phyloP scores from a whole-genome alignment of 108 stramenopile species.

The Fragilaria radians region DNA sequence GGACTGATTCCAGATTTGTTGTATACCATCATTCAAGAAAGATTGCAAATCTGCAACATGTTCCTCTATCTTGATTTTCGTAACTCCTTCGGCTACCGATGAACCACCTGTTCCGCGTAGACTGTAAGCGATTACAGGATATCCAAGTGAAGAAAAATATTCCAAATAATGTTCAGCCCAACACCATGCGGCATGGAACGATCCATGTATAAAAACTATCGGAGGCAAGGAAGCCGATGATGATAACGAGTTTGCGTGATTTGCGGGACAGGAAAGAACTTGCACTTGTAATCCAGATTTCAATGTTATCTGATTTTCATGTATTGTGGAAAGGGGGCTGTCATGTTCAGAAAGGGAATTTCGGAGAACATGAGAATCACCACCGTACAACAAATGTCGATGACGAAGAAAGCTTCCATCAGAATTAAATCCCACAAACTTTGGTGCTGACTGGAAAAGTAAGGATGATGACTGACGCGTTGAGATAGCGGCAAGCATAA shows the following conservation, averaged over 20 bases:
- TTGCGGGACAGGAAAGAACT: conserved; percentile 4
- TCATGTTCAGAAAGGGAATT: too few relatives aligned
- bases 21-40: conserved; percentile 21
- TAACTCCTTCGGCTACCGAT: conserved; percentile 58
- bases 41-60: conserved; percentile 40
- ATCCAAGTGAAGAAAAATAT: conserved; percentile 42
- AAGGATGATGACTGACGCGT: too few relatives aligned
- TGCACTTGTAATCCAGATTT: conserved; percentile 18
- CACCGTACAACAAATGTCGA: too few relatives aligned
- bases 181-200: conserved; percentile 73
- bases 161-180: conserved; percentile 50
- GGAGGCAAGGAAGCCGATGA: conserved; percentile 14
- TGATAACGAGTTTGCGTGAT: too few relatives aligned
- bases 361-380: too few relatives aligned
- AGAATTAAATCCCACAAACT: too few relatives aligned
- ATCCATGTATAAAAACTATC: conserved; percentile 60
- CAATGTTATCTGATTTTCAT: background rate
- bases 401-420: too few relatives aligned
- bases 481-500: too few relatives aligned
- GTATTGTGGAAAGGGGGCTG: background rate
- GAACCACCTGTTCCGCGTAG: conserved; percentile 63
- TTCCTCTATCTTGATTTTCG: conserved; percentile 49
- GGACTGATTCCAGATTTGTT: conserved; percentile 1
- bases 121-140: conserved; percentile 43
- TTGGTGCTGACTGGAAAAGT: too few relatives aligned